Percentiles rank a stretch among this genome's conserved stretches.
Conservation (phyloP, 495 filamentous ascomycete genomes). For the Xylaria curta region DNA sequence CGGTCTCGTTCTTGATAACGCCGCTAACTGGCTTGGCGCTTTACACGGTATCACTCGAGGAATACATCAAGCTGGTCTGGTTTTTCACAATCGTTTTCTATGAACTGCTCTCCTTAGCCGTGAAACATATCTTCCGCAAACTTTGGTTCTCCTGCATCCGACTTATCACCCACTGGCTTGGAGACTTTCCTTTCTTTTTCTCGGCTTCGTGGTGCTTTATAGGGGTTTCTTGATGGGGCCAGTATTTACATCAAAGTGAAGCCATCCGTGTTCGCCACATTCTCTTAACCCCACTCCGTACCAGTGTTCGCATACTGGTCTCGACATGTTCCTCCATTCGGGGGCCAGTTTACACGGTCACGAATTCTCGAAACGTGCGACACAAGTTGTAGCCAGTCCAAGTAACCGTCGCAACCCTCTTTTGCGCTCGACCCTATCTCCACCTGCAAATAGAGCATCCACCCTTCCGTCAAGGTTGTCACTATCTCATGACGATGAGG, state of each 20-base stretch:
- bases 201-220: background rate
- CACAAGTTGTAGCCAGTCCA: conserved; percentile 41
- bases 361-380: conserved; percentile 56
- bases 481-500: conserved; percentile 23
- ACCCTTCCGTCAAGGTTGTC: conserved; percentile 21
- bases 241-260: background rate
- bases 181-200: background rate
- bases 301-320: background rate
- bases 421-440: conserved; percentile 51
- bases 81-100: background rate
- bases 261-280: conserved; percentile 5
- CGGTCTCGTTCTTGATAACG: conserved; percentile 10
- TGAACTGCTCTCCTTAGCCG: background rate
- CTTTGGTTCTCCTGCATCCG: background rate
- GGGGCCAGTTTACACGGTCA: conserved; percentile 61
- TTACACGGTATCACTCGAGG: background rate
- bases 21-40: conserved; percentile 13
- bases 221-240: background rate
- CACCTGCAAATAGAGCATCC: conserved; percentile 35
- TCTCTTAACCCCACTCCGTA: background rate
- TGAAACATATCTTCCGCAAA: background rate
- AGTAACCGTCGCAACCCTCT: conserved; percentile 50
- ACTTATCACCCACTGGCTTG: background rate
- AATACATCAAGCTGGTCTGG: background rate
- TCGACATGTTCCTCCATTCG: conserved; percentile 56